Evolutionary conservation across 2,329 filamentous ascomycete species (phyloP), one percentile per base, ranked within the genome.

Genomic region (Aspergillus aculeatus): DNA sequence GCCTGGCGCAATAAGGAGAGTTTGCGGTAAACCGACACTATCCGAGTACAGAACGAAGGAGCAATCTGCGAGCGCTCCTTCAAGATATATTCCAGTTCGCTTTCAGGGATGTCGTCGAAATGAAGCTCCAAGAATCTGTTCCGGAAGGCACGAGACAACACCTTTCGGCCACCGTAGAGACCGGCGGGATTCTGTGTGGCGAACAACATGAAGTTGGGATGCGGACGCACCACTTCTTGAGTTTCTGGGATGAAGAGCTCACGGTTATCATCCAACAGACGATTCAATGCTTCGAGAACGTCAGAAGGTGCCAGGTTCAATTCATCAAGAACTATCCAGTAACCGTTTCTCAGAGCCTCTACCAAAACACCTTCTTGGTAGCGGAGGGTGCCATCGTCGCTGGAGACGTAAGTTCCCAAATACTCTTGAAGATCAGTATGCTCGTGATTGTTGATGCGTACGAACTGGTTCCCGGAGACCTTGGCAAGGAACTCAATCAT

Each of bases 401-500:
- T 90, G 2, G 95, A 97, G 1, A 96, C 82, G 67, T 99, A 99
- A 0, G 92, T 96, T 19, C 95, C 95, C 5, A 99, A 80, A 70
- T 99, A 99, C 73, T 99, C 96, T 75, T 99, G 95, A 41, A 99
- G 81, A 74, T 99, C 95, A 0, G 95, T 99, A 71, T 99, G 95
- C 72, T 99, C 96, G 76, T 99, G 95, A 68, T 99, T 99, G 78
- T 99, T 99, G 81, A 99, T 99, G 61, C 95, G 87, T 48, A 99
- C 92, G 71, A 98, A 99, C 71, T 91, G 95, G 73, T 99, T 96
- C 3, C 96, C 95, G 31, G 92, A 98, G 57, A 91, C 89, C 70
- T 96, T 95, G n/a, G 96, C 94, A 41, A 99, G 83, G 73, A 96
- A 97, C 76, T 98, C 94, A 47, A 99, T 96, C 95, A 99, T 99